Evolutionary conservation across 768 basidiomycete species (phyloP), one percentile per base, ranked within the genome.

Genomic region (Dictyophora rubrovolvata): DNA sequence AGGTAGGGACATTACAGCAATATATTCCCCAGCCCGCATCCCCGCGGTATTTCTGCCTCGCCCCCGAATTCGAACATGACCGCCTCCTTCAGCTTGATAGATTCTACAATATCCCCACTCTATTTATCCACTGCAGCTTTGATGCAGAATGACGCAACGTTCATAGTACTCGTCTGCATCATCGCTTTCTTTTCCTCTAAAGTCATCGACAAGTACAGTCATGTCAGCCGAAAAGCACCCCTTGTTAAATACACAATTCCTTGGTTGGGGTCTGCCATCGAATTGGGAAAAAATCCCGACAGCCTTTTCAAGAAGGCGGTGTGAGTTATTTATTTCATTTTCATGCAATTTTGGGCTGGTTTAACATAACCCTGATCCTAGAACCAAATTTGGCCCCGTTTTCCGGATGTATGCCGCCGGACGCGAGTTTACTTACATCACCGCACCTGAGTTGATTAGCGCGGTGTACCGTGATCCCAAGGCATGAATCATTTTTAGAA

Each of bases 201-300:
- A 42, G 2, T 42, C 12, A 12, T 42, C 11, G 42, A 42, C 42
- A 42, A 42, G 42, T n/a, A n/a, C 48, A 10, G 8, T 61, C 62
- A 62, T 65, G 64, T 37, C 47, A 60, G 64, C 63, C 54, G 56
- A 37, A 49, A 62, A 21, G 61, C 65, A 8, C 65, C 65, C 8
- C 55, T 48, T 11, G 64, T 61, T 2, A 52, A 54, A 17, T 63
- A 63, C 36, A 62, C 58, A 56, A 54, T 67, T 17, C 63, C 65
- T 55, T 65, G 66, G 65, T 16, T 67, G 1, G 65, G 66, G n/a
- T 61, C 65, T 21, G 63, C 65, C 0, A 16, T 67, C n/a, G 42
- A 47, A n/a, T 48, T 67, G 48, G 64, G 65, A 18, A 61, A 52
- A 51, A 56, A 65, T 22, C 65, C 65, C 9, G 67, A 68, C 36